Evolutionary conservation across 1,284 basidiomycete species (phyloP).

Genomic region (Cutaneotrichosporon sp.): DNA sequence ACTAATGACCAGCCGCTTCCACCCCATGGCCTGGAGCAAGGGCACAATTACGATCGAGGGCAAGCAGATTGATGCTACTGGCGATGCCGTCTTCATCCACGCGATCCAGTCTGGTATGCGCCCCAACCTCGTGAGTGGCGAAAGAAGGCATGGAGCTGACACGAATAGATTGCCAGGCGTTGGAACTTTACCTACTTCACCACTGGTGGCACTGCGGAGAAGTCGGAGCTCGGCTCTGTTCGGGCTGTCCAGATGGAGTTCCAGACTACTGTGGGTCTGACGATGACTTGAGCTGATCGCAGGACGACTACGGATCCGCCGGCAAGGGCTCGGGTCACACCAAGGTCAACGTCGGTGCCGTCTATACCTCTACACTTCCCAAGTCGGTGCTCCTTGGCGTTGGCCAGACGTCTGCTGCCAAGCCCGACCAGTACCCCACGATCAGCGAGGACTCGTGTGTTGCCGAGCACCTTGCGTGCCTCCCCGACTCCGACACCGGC

Average conservation of each 20-base stretch:
- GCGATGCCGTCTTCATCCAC: constrained; percentile 89
- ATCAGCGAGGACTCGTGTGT: constrained; percentile 63
- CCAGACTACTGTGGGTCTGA: constrained; percentile 64
- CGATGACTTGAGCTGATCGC: not conserved
- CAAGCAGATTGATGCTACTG: constrained; percentile 64
- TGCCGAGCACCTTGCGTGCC: constrained; percentile 65
- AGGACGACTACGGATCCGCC: constrained; percentile 67
- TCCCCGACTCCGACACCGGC: constrained; percentile 69
- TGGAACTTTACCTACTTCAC: constrained; percentile 97
- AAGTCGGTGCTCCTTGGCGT: constrained; percentile 34
- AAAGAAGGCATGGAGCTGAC: not conserved
- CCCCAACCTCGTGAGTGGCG: constrained; percentile 67
- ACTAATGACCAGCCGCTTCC: constrained; percentile 64
- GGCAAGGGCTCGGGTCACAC: constrained; percentile 76
- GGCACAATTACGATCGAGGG: constrained; percentile 76
- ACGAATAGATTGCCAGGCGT: constrained; percentile 64
- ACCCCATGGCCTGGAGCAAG: constrained; percentile 67
- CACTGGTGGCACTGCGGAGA: constrained; percentile 55
- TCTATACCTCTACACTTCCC: constrained; percentile 34
- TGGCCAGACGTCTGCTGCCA: constrained; percentile 68
- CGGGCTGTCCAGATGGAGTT: constrained; percentile 96
- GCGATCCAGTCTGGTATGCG: constrained; percentile 95
- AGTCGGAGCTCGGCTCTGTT: constrained; percentile 65
- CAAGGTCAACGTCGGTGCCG: constrained; percentile 74
- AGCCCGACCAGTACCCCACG: constrained; percentile 48